Evolutionary conservation across 169 alveolate species (phyloP), one percentile per base, ranked within the genome.

Genomic region (Plasmodium gaboni): DNA sequence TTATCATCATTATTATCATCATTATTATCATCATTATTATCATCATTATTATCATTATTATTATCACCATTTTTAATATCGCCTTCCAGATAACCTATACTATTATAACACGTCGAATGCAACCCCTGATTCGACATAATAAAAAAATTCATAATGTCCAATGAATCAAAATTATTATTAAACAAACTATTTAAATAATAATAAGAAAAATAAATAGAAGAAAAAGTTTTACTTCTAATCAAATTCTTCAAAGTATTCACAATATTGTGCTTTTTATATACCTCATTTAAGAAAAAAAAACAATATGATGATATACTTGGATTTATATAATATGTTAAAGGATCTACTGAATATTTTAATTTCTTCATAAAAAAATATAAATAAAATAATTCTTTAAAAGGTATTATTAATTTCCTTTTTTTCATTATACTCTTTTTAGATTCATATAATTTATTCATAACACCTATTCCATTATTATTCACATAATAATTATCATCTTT

Each of bases 271-370:
- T 50, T 64, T 46, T 51, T 63, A 48, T 64, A 86, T 15, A 86
- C 15, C 24, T 71, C 92, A 24, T 86, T 86, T 71, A 86, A 32
- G 28, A 86, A 72, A 72, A 60, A 60, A 53, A 86, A 60, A 9
- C 87, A 86, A 63, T 86, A 86, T 8, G 92, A 44, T 51, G 87
- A 42, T 63, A 86, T 70, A 46, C 73, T 70, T 32, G 92, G 87
- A 32, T 86, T 72, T 38, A 86, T 71, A 65, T 70, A 86, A 53
- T 86, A 86, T 13, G 92, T 70, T 46, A 70, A 24, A 1, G 86
- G 92, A 65, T 86, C 87, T 71, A 86, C 92, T 59, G 92, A 59
- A 50, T 59, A 71, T 86, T 71, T 86, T 71, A 86, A 59, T 71
- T 86, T 86, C 44, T 86, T 86, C 80, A 86, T 64, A 72, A 70